These are phyloP conservation scores for Aspergillus sp. DNA, from an alignment of 2,329 filamentous ascomycete genomes.

Conservation along the genomic window DNA sequence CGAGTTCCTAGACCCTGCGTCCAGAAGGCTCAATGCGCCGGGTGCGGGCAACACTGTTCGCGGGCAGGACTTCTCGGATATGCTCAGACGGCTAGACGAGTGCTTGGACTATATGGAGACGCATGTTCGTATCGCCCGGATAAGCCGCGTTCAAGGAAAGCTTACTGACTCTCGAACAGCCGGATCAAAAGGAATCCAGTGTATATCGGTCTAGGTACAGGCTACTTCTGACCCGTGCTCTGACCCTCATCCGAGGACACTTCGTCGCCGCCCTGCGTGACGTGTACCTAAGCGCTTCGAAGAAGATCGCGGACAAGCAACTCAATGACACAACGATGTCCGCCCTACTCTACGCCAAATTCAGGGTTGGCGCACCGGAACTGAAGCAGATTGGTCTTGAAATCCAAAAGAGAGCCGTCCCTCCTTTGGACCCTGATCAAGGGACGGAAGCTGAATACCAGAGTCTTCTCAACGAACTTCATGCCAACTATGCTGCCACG, in stretches of 20 bases:
- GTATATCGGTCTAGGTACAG: constrained; percentile 86
- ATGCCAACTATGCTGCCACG: constrained; percentile 62
- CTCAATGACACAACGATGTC: constrained; percentile 72
- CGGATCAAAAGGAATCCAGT: constrained; percentile 81
- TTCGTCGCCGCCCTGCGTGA: constrained; percentile 64
- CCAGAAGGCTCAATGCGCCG: constrained; percentile 84
- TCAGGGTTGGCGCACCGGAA: constrained; percentile 64
- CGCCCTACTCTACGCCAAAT: constrained; percentile 69
- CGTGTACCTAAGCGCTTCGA: constrained; percentile 61
- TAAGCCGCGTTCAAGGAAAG: background rate
- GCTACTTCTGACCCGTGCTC: constrained; percentile 69
- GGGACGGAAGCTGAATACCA: constrained; percentile 64
- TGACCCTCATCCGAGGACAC: constrained; percentile 66
- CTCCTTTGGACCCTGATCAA: constrained; percentile 59
- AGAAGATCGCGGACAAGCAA: constrained; percentile 64
- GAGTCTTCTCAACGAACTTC: constrained; percentile 64
- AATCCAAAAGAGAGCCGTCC: constrained; percentile 65
- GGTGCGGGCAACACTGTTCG: constrained; percentile 84
- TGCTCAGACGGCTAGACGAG: constrained; percentile 81
- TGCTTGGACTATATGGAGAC: constrained; percentile 91
- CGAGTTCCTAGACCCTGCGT: constrained; percentile 86
- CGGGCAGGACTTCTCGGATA: constrained; percentile 80
- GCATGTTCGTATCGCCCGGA: constrained; percentile 58
- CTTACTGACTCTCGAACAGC: constrained; percentile 46
- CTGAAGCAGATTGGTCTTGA: constrained; percentile 66